Percentiles rank a stretch among this genome's conserved stretches.
Evolutionary conservation across 805 yeast species (phyloP).

Genomic region (Metschnikowia cerradonensis): DNA sequence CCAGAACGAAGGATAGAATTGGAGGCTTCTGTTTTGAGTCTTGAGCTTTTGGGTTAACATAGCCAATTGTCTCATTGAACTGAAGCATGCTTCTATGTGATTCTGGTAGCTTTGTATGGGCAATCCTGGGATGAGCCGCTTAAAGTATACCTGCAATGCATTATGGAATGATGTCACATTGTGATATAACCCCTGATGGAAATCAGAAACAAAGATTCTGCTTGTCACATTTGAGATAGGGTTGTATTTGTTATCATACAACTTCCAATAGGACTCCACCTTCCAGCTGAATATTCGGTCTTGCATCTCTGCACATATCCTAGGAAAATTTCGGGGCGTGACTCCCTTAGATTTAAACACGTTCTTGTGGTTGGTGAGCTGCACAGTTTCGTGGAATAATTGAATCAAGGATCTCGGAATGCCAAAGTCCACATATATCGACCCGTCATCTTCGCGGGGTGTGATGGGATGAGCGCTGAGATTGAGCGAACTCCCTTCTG

Average conservation of each 20-base stretch:
- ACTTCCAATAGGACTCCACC: constrained; percentile 37
- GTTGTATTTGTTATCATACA: constrained; percentile 25
- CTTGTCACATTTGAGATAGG: constrained; percentile 15
- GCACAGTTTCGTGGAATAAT: constrained; percentile 44
- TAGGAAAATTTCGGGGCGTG: constrained; percentile 53
- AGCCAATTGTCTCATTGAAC: constrained; percentile 29
- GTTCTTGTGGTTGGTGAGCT: constrained; percentile 49
- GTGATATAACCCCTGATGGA: constrained; percentile 42
- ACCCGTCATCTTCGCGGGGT: constrained; percentile 17
- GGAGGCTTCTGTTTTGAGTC: constrained; percentile 12
- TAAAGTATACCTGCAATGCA: constrained; percentile 41
- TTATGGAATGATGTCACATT: constrained; percentile 38
- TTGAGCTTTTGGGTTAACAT: constrained; percentile 12
- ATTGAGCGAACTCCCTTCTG: neutral
- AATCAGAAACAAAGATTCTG: constrained; percentile 26
- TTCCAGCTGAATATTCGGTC: constrained; percentile 48
- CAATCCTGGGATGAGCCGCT: constrained; percentile 43
- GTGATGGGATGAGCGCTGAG: constrained; percentile 4
- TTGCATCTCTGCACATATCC: constrained; percentile 51
- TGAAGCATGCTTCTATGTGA: constrained; percentile 31
- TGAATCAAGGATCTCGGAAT: constrained; percentile 44
- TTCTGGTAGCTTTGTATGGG: constrained; percentile 33
- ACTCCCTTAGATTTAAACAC: constrained; percentile 37
- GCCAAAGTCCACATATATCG: constrained; percentile 43
- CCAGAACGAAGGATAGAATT: constrained; percentile 46